Percentiles rank a stretch among this genome's conserved stretches.
These are phyloP conservation scores for Solanum commersonii DNA, from an alignment of 257 asterid genomes.

Conservation along the genomic window DNA sequence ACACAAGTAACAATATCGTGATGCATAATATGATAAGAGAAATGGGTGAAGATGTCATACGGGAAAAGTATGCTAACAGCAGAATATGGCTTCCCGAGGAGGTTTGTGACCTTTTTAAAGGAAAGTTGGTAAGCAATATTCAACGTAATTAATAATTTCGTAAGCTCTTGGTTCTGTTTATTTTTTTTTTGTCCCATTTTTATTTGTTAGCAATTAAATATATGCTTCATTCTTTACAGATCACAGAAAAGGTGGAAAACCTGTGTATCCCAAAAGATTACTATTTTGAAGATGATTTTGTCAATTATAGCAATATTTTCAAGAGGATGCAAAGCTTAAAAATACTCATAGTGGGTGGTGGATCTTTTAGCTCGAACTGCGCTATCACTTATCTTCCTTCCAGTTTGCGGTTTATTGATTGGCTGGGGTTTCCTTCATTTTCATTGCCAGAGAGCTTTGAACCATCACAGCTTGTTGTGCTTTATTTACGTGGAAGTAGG, in stretches of 20 bases:
- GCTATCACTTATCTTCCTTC: neutral
- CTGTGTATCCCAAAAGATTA: neutral
- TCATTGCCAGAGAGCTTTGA: neutral
- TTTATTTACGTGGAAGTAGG: fast-evolving
- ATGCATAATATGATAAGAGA: no score
- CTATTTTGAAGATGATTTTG: neutral
- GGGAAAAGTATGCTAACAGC: no score
- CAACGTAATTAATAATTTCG: no score
- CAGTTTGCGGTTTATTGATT: neutral
- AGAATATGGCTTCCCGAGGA: no score
- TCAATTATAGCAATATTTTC: neutral
- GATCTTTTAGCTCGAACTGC: neutral
- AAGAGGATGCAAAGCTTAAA: neutral
- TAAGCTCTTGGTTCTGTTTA: no score
- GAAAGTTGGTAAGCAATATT: no score
- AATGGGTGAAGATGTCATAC: no score
- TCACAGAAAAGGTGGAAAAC: neutral
- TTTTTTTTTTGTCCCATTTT: neutral
- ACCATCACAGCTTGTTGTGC: neutral
- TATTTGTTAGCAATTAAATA: no score
- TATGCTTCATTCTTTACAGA: neutral
- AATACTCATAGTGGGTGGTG: neutral
- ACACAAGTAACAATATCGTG: no score
- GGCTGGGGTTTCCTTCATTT: neutral
- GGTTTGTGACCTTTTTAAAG: no score